These are phyloP conservation scores for Botrytis elliptica DNA, from an alignment of 2,329 filamentous ascomycete genomes.

Conservation along the genomic window DNA sequence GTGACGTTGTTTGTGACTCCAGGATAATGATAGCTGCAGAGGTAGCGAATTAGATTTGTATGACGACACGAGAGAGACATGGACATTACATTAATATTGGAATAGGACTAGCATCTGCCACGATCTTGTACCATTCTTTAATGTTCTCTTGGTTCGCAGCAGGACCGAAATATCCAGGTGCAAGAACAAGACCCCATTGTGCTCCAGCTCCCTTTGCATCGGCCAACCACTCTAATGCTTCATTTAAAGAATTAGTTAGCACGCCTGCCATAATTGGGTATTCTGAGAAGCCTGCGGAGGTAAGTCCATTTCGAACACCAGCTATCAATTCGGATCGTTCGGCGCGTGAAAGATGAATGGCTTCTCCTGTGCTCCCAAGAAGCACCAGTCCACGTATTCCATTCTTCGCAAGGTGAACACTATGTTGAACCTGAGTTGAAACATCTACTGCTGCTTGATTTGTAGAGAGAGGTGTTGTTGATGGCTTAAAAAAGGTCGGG, in stretches of 20 bases:
- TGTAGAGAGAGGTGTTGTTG: slow-evolving; percentile 21
- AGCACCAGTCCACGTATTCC: slow-evolving; percentile 60
- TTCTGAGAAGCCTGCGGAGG: slow-evolving; percentile 53
- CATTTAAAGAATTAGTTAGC: slow-evolving; percentile 54
- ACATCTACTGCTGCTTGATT: slow-evolving; percentile 48
- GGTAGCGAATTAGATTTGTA: not conserved
- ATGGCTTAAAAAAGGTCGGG: slow-evolving; percentile 55
- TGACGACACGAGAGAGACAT: not conserved
- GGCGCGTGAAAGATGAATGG: slow-evolving; percentile 54
- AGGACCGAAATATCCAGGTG: slow-evolving; percentile 54
- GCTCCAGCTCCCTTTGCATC: slow-evolving; percentile 55
- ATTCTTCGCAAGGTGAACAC: slow-evolving; percentile 55
- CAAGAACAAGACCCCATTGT: slow-evolving; percentile 61
- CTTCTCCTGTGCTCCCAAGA: slow-evolving; percentile 61
- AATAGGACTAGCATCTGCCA: slow-evolving; percentile 59
- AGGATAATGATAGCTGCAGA: slow-evolving; percentile 51
- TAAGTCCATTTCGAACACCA: slow-evolving; percentile 42
- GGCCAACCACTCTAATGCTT: slow-evolving; percentile 50
- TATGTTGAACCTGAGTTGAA: slow-evolving; percentile 54
- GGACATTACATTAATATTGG: slow-evolving; percentile 57
- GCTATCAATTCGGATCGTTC: slow-evolving; percentile 45
- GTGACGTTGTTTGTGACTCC: slow-evolving; percentile 63
- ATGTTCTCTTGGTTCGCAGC: slow-evolving; percentile 52
- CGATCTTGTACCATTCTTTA: slow-evolving; percentile 56
- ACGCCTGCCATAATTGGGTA: slow-evolving; percentile 59